Evolutionary conservation across 1,139 yeast species (phyloP), one percentile per base, ranked within the genome.

Genomic region (Geotrichum histeridarum): DNA sequence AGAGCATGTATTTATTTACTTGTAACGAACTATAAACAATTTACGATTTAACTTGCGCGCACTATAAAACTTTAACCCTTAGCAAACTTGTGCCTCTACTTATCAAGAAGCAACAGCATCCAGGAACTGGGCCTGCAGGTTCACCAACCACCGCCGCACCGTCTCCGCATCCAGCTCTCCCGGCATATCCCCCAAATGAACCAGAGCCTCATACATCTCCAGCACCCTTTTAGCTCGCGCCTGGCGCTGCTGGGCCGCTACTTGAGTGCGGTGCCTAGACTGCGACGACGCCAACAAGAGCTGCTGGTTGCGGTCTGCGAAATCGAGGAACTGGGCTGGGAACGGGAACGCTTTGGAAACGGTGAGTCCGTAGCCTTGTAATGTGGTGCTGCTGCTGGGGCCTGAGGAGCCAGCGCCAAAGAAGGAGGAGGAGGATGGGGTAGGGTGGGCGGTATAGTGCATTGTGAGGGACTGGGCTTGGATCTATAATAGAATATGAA

Each of bases 381-480:
- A n/a, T n/a, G n/a, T n/a, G n/a, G n/a, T n/a, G 32, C 12, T 45
- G 47, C n/a, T 11, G 27, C 42, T 6, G 47, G 45, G 2, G 45
- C n/a, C n/a, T n/a, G n/a, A n/a, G n/a, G n/a, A n/a, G n/a, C n/a
- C n/a, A n/a, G n/a, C n/a, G n/a, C n/a, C n/a, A n/a, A n/a, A n/a
- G n/a, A n/a, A n/a, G n/a, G n/a, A n/a, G n/a, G n/a, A n/a, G n/a
- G n/a, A n/a, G n/a, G n/a, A n/a, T 8, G 48, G 18, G 7, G 45
- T 17, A 36, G 47, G 50, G 32, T 43, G 36, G 1, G 57, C 57
- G 33, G 50, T 54, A 41, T 54, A 54, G 41, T 54, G 57, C 57
- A 54, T 54, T 1, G 54, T 51, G 46, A 54, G 50, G 6, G 44
- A 49, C 8, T 30, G 14, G 1, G 8, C 33, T 30, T 37, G 32